These are phyloP conservation scores for Gorgonomyces haynaldii DNA, from an alignment of 192 early-diverging fungal genomes.

Conservation along the genomic window DNA sequence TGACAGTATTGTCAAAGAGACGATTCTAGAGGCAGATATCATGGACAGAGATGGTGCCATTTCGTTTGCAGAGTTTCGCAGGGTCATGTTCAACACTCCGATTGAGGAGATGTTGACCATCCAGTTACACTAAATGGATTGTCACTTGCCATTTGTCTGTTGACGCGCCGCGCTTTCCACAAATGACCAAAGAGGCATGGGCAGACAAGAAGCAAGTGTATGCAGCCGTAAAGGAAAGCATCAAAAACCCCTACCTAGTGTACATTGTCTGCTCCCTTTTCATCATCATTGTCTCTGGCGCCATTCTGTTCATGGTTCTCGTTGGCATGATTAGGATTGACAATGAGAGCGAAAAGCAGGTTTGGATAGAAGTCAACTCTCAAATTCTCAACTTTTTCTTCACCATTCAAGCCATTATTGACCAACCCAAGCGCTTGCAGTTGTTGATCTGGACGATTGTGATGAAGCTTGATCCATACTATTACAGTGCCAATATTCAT, in stretches of 20 bases:
- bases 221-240: too few relatives aligned
- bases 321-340: constrained; percentile 15
- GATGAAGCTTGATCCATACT: too few relatives aligned
- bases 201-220: too few relatives aligned
- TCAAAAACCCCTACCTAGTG: too few relatives aligned
- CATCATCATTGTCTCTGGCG: constrained; percentile 24
- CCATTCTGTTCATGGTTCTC: constrained; percentile 28
- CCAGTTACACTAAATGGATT: too few relatives aligned
- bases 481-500: too few relatives aligned
- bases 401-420: constrained; percentile 16
- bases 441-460: constrained; percentile 9
- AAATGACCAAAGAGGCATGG: too few relatives aligned
- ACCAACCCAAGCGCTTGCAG: constrained; percentile 8
- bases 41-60: constrained; percentile 35
- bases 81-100: constrained; percentile 25
- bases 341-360: constrained; percentile 7
- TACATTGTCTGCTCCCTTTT: constrained; percentile 5
- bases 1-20: constrained; percentile 29
- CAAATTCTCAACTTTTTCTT: constrained; percentile 28
- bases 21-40: constrained; percentile 32
- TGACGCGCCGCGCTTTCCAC: too few relatives aligned
- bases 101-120: constrained; percentile 22
- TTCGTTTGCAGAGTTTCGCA: constrained; percentile 32
- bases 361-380: constrained; percentile 24
- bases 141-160: too few relatives aligned